Base-by-base conservation (phyloP, 768 basidiomycete genomes). In the Phanerochaete carnosa region DNA sequence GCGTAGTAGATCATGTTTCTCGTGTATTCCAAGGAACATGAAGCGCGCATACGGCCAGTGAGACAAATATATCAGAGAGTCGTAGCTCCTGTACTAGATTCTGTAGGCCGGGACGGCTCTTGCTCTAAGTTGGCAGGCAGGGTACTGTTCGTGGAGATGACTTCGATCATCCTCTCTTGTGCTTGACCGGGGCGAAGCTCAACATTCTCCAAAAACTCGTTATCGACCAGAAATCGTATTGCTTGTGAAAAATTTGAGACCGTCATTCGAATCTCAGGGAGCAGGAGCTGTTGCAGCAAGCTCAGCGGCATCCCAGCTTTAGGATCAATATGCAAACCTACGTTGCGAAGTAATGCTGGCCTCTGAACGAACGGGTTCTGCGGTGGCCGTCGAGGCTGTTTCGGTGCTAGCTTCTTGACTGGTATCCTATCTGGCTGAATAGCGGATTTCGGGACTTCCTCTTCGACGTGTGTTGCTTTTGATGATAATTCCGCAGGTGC, bases 171-270 rank as follows among this genome's bases (percentile, higher is more conserved):
- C 62, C 78, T 79, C 43, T 82, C 75, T 47, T 83, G 77, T 3
- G 88, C 88, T 71, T 94, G 85, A 0, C 95, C 95, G 16, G 91
- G 89, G 47, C 79, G 82, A 28, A 89, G 72, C 72, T 97, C 95
- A 1, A 96, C 92, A 30, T 83, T 83, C 47, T 80, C 77, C 35
- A 98, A 75, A 74, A 95, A 94, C 68, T 94, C 87, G 64, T 98
- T 97, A 62, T 91, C 90, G 1, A 92, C 94, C 19, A 96, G 73
- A 73, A 97, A 98, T 30, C 83, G 86, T 64, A 97, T 92, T 4
- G 92, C 93, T 72, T 98, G 95, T 0, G 94, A 94, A 4, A 98
- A 79, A 72, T 95, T 95, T 1, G 94, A 95, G 3, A 95, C 82
- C 0, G 95, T 95, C 64, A 91, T 80, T 29, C 89, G 85, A 39